These are phyloP conservation scores for Malus orientalis DNA, from an alignment of 306 rosid genomes.

Conservation along the genomic window DNA sequence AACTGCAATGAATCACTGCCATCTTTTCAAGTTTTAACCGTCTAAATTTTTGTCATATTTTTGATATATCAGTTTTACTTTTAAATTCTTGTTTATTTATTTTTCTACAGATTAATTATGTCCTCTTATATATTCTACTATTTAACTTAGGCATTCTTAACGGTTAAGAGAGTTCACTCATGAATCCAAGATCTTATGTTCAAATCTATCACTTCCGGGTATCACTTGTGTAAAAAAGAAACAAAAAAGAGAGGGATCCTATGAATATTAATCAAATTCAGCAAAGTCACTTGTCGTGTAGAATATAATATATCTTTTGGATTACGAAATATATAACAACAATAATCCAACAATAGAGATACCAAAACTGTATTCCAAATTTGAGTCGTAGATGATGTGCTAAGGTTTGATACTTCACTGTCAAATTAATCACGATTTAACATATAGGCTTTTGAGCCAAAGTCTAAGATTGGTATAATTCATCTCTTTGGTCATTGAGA, in stretches of 20 bases:
- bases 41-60: not conserved
- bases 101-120: not conserved
- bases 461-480: no score
- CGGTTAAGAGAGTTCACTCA: not conserved
- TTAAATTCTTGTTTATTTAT: not conserved
- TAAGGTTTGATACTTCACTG: no score
- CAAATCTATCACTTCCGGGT: not conserved
- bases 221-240: no score
- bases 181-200: not conserved
- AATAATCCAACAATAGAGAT: no score
- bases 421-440: no score
- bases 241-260: no score
- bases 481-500: fast-evolving
- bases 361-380: no score
- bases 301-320: no score
- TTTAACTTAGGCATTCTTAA: not conserved
- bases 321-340: no score
- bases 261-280: no score
- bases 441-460: no score
- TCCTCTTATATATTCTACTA: not conserved
- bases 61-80: not conserved
- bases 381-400: no score
- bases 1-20: not conserved
- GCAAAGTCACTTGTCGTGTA: not conserved
- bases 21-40: not conserved